These are phyloP conservation scores for Funneliformis geosporum DNA, from an alignment of 192 early-diverging fungal genomes.

Conservation along the genomic window DNA sequence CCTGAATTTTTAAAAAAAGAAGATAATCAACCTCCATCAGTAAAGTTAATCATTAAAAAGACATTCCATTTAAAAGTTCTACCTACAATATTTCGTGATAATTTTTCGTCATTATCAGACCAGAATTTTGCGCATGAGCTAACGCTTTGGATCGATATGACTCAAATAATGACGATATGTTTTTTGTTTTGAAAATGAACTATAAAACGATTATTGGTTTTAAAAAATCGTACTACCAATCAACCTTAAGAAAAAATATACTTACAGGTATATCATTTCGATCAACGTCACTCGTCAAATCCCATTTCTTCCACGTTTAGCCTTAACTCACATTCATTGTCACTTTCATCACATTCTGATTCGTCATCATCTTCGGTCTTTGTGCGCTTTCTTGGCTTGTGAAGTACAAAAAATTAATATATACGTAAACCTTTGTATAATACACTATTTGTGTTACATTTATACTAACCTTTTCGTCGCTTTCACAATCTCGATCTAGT, in stretches of 20 bases:
- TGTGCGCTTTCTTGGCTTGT: too few species aligned
- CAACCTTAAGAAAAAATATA: slow-evolving; percentile 2
- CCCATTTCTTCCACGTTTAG: slow-evolving; percentile 3
- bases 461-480: too few species aligned
- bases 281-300: slow-evolving; percentile 22
- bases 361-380: background rate
- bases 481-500: too few species aligned
- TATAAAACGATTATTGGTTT: background rate
- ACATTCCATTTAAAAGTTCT: background rate
- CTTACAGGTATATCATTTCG: slow-evolving; percentile 7
- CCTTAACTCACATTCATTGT: slow-evolving; percentile 11
- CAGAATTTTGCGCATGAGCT: slow-evolving; percentile 18
- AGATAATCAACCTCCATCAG: background rate
- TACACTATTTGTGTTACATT: too few species aligned
- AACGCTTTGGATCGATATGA: slow-evolving; percentile 22
- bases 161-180: slow-evolving; percentile 15
- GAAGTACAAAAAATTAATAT: too few species aligned
- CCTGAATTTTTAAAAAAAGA: slow-evolving; percentile 20
- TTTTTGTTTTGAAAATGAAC: slow-evolving; percentile 26
- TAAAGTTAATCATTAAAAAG: slow-evolving; percentile 6
- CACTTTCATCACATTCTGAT: slow-evolving; percentile 5
- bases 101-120: slow-evolving; percentile 18
- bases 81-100: slow-evolving; percentile 32
- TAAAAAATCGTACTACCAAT: background rate
- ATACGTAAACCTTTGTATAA: too few species aligned